Base-by-base conservation (phyloP, 2,329 filamentous ascomycete genomes). In the Colletotrichum incanum region DNA sequence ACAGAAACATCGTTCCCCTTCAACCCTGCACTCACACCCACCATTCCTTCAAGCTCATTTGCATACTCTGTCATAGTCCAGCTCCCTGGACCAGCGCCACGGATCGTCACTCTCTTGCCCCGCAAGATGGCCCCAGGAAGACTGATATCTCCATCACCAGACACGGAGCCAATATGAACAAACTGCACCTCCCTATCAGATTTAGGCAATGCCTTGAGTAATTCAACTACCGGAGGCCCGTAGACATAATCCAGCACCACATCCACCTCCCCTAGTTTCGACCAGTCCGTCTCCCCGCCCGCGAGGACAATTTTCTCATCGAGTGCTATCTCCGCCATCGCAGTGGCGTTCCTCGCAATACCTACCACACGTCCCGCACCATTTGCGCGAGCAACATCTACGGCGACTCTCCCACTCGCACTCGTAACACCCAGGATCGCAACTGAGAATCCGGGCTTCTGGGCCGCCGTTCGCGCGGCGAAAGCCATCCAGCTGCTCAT, bases 401-500 rank as follows among this genome's bases (percentile, higher is more conserved):
- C 84, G 0, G 88, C 89, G 0, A 88, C 78, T 4, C 82, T 80
- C 0, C 89, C 89, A 52, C 86, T 88, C 0, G 85, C 84, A 23
- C 85, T 86, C 0, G 88, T 89, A 0, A 83, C 88, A 0, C 89
- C 89, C 18, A 89, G 73, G 54, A 90, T 84, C 18, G 89, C 80
- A 5, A 86, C 85, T 5, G 82, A 85, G 76, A 87, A 90, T 6
- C 81, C 78, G 26, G 77, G 56, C 2, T 82, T 81, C 3, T 87
- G 78, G 7, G 79, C 74, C 5, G 71, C 74, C 0, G 84, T 84
- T 7, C 88, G 83, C 49, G 83, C 80, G 28, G 80, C 82, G 45
- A 91, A 79, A 5, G 87, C 88, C 87, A 91, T 89, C 88, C 88
- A 91, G 50, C 84, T 85, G 65, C 84, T 86, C 82, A 89, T 84